These are phyloP conservation scores for Hanseniaspora thailandica DNA, from an alignment of 805 yeast species.

Conservation along the genomic window DNA sequence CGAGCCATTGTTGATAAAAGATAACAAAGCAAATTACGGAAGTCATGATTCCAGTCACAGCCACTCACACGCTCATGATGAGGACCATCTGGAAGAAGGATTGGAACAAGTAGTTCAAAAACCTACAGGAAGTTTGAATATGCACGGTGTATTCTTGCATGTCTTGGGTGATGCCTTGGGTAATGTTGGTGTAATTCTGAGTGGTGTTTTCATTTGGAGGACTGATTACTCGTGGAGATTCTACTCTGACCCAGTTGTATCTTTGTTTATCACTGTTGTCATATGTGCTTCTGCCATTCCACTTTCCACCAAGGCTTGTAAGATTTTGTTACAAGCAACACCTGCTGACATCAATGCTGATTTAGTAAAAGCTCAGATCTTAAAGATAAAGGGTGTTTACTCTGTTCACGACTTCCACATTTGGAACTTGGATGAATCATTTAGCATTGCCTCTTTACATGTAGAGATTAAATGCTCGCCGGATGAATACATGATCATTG, in stretches of 20 bases:
- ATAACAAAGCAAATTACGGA: constrained; percentile 2
- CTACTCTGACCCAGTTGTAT: constrained; percentile 76
- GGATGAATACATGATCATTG: constrained; percentile 56
- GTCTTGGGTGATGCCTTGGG: constrained; percentile 95
- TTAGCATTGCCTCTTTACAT: constrained; percentile 79
- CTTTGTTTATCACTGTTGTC: constrained; percentile 73
- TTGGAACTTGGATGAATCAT: constrained; percentile 86
- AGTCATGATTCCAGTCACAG: constrained; percentile 18
- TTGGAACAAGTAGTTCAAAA: constrained; percentile 28
- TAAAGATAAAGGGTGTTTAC: constrained; percentile 56
- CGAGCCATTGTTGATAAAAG: constrained; percentile 26
- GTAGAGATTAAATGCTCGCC: constrained; percentile 59
- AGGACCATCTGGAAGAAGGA: constrained; percentile 13
- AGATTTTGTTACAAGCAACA: constrained; percentile 83
- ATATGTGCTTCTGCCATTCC: constrained; percentile 89
- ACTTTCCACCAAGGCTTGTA: constrained; percentile 70
- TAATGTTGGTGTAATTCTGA: constrained; percentile 78
- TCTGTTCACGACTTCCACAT: constrained; percentile 92
- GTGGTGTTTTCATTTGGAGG: constrained; percentile 89
- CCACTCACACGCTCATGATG: constrained; percentile 15
- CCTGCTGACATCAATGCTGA: constrained; percentile 75
- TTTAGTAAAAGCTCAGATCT: constrained; percentile 55
- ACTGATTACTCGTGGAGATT: constrained; percentile 81
- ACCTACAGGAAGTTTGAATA: constrained; percentile 54
- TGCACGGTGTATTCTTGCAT: constrained; percentile 94